These are phyloP conservation scores for Clavispora phyllophila DNA, from an alignment of 805 yeast species.

Conservation along the genomic window DNA sequence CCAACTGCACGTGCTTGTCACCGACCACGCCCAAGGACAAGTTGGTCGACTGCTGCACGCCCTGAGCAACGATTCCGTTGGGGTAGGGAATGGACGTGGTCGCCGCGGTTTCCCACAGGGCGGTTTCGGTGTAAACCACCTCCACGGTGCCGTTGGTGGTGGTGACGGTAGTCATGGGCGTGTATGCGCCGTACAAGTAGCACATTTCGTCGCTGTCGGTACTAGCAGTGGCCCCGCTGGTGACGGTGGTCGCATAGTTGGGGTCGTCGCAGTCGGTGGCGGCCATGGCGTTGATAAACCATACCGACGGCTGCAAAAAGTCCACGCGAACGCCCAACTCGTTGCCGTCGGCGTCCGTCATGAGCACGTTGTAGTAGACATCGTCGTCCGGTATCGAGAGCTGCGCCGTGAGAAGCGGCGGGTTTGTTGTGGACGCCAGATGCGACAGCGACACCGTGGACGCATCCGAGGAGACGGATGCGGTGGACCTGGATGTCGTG, in stretches of 20 bases:
- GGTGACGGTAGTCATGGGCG: constrained; percentile 7
- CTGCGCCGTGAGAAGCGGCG: constrained; percentile 3
- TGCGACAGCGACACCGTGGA: background rate
- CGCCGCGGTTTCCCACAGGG: constrained; percentile 3
- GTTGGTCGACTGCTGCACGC: constrained; percentile 22
- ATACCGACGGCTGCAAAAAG: constrained; percentile 32
- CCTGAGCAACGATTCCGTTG: constrained; percentile 22
- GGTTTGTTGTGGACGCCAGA: background rate
- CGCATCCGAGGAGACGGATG: too few species aligned
- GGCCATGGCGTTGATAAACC: constrained; percentile 29
- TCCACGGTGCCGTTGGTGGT: constrained; percentile 8
- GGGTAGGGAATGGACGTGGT: constrained; percentile 24
- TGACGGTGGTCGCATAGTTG: background rate
- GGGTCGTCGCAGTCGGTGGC: constrained; percentile 23
- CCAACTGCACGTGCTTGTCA: constrained; percentile 10
- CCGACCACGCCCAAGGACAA: constrained; percentile 15
- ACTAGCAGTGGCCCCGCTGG: too few species aligned
- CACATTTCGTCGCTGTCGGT: constrained; percentile 26
- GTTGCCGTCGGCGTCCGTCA: constrained; percentile 11
- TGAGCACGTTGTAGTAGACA: constrained; percentile 14
- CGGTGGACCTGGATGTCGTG: background rate
- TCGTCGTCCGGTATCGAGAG: constrained; percentile 14
- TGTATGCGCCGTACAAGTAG: constrained; percentile 24
- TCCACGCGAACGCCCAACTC: constrained; percentile 24
- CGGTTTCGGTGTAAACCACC: constrained; percentile 9